Percentiles rank a stretch among this genome's conserved stretches.
These are phyloP conservation scores for Beauveria pseudobassiana DNA, from an alignment of 2,329 filamentous ascomycete species.

Conservation along the genomic window DNA sequence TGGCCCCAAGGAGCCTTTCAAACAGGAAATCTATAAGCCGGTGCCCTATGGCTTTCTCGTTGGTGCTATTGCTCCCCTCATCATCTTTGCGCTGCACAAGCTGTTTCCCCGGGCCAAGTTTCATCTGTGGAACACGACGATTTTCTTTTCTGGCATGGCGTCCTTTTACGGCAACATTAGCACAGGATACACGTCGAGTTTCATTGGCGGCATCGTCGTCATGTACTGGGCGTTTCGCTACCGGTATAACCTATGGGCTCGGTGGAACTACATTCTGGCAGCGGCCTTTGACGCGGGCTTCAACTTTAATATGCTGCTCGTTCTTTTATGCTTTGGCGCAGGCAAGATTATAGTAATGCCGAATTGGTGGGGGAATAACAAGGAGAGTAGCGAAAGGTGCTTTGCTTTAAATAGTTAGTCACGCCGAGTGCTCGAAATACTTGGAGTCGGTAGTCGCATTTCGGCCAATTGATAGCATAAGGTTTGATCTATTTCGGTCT, in stretches of 20 bases:
- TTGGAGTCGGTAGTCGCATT: neutral
- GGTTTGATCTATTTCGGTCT: neutral
- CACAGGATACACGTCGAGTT: slow-evolving; percentile 49
- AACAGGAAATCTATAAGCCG: slow-evolving; percentile 36
- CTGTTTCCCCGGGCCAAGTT: slow-evolving; percentile 45
- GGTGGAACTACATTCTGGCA: slow-evolving; percentile 54
- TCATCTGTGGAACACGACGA: slow-evolving; percentile 53
- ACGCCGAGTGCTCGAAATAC: neutral
- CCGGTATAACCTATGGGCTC: slow-evolving; percentile 49
- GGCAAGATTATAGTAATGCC: slow-evolving; percentile 51
- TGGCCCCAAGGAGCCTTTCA: slow-evolving; percentile 42
- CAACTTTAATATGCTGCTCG: slow-evolving; percentile 53
- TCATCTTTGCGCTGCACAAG: slow-evolving; percentile 44
- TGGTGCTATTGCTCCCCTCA: slow-evolving; percentile 36
- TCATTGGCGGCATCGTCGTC: slow-evolving; percentile 53
- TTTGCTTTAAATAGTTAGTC: slow-evolving; percentile 32
- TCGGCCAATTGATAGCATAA: neutral
- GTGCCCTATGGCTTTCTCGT: slow-evolving; percentile 48
- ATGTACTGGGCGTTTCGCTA: slow-evolving; percentile 52
- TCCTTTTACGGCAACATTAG: slow-evolving; percentile 55
- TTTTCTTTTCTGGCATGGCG: slow-evolving; percentile 49
- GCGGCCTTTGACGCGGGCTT: slow-evolving; percentile 56
- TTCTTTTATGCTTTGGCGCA: slow-evolving; percentile 53
- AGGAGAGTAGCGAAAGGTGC: slow-evolving; percentile 47
- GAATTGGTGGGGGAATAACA: slow-evolving; percentile 58